Percentiles rank a stretch among this genome's conserved stretches.
Evolutionary conservation across 345 rosid species (phyloP).

Genomic region (Populus euphratica): DNA sequence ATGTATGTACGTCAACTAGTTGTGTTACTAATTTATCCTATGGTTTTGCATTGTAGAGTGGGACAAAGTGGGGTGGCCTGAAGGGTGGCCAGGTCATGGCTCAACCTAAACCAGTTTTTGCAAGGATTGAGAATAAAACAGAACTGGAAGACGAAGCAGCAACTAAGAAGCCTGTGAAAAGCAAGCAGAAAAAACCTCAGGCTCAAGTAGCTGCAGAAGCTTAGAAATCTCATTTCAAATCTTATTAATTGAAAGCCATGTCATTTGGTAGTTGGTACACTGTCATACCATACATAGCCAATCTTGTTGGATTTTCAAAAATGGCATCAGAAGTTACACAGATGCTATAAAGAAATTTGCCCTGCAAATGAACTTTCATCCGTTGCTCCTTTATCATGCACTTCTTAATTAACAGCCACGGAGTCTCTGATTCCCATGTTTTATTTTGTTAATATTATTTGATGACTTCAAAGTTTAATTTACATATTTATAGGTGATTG

Average conservation of each 20-base stretch:
- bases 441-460: too few relatives aligned
- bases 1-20: background rate
- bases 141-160: slow-evolving; percentile 31
- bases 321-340: background rate
- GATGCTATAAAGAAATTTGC: background rate
- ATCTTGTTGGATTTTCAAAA: background rate
- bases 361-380: background rate
- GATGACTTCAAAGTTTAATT: too few relatives aligned
- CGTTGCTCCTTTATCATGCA: background rate
- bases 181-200: slow-evolving; percentile 36
- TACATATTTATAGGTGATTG: too few relatives aligned
- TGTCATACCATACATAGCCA: background rate
- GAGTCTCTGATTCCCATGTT: background rate
- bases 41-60: slow-evolving; percentile 38
- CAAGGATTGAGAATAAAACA: slow-evolving; percentile 55
- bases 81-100: slow-evolving; percentile 84
- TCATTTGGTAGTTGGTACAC: background rate
- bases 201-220: slow-evolving; percentile 50
- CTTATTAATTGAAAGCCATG: background rate
- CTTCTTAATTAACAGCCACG: background rate
- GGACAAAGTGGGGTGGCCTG: slow-evolving; percentile 86
- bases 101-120: slow-evolving; percentile 75
- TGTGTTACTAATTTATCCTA: background rate
- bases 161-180: slow-evolving; percentile 37
- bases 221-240: slow-evolving; percentile 1